Evolutionary conservation across 371 early-diverging fungal genomes (phyloP).

Genomic region (Actinomortierella wolfii): DNA sequence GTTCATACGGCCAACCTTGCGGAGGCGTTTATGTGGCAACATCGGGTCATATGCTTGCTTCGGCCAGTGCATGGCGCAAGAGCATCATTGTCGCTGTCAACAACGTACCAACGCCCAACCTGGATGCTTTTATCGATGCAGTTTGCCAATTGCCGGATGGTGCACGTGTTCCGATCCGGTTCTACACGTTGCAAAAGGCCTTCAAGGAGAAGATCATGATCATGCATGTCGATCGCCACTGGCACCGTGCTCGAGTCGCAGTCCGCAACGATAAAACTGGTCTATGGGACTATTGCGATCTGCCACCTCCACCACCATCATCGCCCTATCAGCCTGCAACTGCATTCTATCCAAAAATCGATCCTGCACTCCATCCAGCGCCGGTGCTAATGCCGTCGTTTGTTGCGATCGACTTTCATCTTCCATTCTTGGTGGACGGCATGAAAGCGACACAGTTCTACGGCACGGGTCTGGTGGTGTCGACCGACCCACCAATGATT

Average conservation of each 20-base stretch:
- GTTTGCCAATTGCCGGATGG: conserved; percentile 73
- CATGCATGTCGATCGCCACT: conserved; percentile 81
- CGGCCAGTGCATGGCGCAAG: conserved; percentile 61
- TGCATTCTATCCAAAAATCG: conserved; percentile 65
- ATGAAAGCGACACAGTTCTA: conserved; percentile 63
- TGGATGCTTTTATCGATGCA: conserved; percentile 78
- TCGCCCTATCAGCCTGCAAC: conserved; percentile 61
- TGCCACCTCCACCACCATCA: conserved; percentile 63
- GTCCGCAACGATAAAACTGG: conserved; percentile 82
- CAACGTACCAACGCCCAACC: conserved; percentile 67
- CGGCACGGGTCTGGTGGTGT: conserved; percentile 84
- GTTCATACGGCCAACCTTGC: conserved; percentile 70
- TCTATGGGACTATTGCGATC: conserved; percentile 73
- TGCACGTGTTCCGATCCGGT: conserved; percentile 79
- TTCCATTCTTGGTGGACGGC: conserved; percentile 76
- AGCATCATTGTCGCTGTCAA: conserved; percentile 72
- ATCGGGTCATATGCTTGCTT: conserved; percentile 69
- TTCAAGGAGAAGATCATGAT: conserved; percentile 76
- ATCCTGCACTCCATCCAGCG: conserved; percentile 63
- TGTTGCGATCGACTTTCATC: conserved; percentile 70
- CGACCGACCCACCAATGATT: conserved; percentile 71
- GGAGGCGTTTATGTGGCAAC: conserved; percentile 85
- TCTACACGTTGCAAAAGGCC: conserved; percentile 65
- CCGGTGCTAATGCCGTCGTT: conserved; percentile 70
- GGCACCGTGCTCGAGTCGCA: conserved; percentile 81